Conservation (phyloP, 371 early-diverging fungal species). For the Gilbertella persicaria region DNA sequence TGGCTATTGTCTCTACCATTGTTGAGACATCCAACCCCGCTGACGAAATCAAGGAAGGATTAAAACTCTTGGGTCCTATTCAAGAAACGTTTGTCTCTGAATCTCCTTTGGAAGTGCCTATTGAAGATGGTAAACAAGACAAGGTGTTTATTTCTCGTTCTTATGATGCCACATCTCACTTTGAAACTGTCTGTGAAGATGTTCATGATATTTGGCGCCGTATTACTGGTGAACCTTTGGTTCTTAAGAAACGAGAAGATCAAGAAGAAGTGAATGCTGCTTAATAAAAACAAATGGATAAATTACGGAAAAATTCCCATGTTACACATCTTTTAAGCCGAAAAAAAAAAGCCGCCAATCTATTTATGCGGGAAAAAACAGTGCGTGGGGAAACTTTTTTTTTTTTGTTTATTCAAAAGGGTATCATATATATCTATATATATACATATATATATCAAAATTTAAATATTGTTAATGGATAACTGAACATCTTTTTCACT, state of each 20-base stretch:
- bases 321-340: too few species aligned
- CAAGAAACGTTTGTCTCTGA: constrained; percentile 85
- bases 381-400: too few species aligned
- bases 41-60: constrained; percentile 83
- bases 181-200: constrained; percentile 97
- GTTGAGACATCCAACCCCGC: constrained; percentile 90
- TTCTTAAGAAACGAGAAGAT: constrained; percentile 63
- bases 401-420: too few species aligned
- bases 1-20: constrained; percentile 96
- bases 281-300: constrained; percentile 10
- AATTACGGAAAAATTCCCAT: not conserved
- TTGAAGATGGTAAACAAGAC: constrained; percentile 79
- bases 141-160: constrained; percentile 90
- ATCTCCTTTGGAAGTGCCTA: constrained; percentile 85
- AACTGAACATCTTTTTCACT: not conserved
- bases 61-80: constrained; percentile 89
- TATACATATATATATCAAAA: not conserved
- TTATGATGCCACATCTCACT: constrained; percentile 98
- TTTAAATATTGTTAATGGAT: constrained; percentile 1
- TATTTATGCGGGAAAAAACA: too few species aligned
- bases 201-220: constrained; percentile 94
- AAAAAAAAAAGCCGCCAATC: too few species aligned
- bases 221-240: constrained; percentile 89
- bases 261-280: constrained; percentile 58
- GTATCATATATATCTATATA: too few species aligned